phyloP scores from a whole-genome alignment of 1,284 basidiomycete genomes.

The Fomitiporia mediterranea region DNA sequence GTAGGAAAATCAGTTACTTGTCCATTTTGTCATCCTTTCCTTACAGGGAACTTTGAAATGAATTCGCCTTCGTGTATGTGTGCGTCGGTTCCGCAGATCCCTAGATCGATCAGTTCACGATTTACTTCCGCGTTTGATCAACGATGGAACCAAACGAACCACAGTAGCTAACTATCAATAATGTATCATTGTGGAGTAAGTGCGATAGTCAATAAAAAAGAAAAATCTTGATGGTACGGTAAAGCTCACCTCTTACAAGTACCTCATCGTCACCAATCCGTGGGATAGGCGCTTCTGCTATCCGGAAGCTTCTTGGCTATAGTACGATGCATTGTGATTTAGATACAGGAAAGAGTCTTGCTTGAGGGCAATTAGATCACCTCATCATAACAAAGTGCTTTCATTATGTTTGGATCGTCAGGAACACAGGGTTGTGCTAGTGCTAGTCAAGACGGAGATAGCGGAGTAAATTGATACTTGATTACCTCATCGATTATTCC shows the following conservation, averaged over 20 bases:
- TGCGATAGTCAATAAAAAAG: neutral
- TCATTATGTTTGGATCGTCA: too few relatives aligned
- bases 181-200: neutral
- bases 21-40: too few relatives aligned
- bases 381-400: constrained; percentile 13
- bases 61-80: constrained; percentile 62
- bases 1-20: too few relatives aligned
- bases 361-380: too few relatives aligned
- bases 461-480: too few relatives aligned
- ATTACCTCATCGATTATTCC: too few relatives aligned
- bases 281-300: constrained; percentile 39
- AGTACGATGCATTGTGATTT: neutral
- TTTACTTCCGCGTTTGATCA: neutral
- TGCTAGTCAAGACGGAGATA: too few relatives aligned
- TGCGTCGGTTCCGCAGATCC: constrained; percentile 51
- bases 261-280: constrained; percentile 46
- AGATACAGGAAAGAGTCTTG: neutral
- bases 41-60: constrained; percentile 50
- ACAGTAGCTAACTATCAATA: constrained; percentile 13
- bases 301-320: constrained; percentile 33
- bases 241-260: constrained; percentile 44
- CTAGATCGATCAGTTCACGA: constrained; percentile 20
- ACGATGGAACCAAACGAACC: neutral
- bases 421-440: too few relatives aligned
- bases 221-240: neutral